Base-by-base conservation (phyloP, 768 basidiomycete genomes). In the Kwoniella dendrophila region DNA sequence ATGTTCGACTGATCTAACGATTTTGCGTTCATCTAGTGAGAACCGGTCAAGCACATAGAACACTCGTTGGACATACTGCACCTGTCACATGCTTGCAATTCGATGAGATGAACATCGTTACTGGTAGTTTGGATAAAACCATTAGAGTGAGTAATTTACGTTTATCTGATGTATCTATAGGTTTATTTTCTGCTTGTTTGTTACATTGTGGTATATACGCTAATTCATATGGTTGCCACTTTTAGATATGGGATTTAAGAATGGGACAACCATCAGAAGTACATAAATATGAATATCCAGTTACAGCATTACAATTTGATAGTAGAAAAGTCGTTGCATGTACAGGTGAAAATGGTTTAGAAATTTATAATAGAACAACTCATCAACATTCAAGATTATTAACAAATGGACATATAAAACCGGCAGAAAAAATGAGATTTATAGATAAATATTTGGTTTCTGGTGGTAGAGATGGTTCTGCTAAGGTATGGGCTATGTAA, bases 361-460 rank as follows among this genome's bases (percentile, higher is more conserved):
- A 94, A 84, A 85, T 94, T 34, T 98, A 93, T 81, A 99, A 98
- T 78, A 88, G 96, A 29, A 97, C 92, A 7, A 91, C 87, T 64
- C 87, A 88, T 82, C 90, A 94, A 72, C 88, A 92, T 63, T 89
- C 91, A 11, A 85, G 88, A 27, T 79, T 99, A 47, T 78, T 84
- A 44, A 91, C 89, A 4, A 98, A 97, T 75, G 96, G 96, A n/a
- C 96, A 99, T 78, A 90, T 85, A 18, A 86, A 85, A 64, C 94
- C 95, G 0, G 88, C 88, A 29, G 90, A 93, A 80, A 85, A 85
- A 67, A 82, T 98, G 64, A 85, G 96, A 49, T 98, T 95, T 80
- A 95, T 96, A 88, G 96, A 98, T 79, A 87, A 89, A 49, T 99
- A 96, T 80, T 83, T 97, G 47, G 87, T 90, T 29, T 90, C 90